These are phyloP conservation scores for Lathyrus oleraceus DNA, from an alignment of 306 rosid species.

Conservation along the genomic window DNA sequence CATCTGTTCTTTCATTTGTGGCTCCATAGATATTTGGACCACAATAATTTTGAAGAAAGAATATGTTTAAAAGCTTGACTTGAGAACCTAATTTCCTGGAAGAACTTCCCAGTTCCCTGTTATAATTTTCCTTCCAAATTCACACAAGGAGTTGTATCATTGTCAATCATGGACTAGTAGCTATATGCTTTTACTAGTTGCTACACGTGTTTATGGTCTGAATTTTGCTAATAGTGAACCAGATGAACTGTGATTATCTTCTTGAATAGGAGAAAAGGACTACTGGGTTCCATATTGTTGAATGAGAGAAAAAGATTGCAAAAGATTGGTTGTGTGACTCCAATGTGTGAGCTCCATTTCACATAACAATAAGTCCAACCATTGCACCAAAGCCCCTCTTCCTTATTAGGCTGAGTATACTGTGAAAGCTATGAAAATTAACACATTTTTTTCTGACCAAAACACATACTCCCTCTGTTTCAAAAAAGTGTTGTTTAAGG, in stretches of 20 bases:
- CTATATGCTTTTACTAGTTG: conserved; percentile 15
- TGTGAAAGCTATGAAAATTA: conserved; percentile 3
- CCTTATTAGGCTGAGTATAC: conserved; percentile 4
- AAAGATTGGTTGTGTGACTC: neutral
- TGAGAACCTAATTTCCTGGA: neutral
- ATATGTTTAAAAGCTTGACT: conserved; percentile 23
- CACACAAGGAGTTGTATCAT: neutral
- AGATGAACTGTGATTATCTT: neutral
- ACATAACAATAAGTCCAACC: neutral
- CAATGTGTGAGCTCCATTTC: neutral
- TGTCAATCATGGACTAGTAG: conserved; percentile 23
- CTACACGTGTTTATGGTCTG: conserved; percentile 10
- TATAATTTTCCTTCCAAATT: conserved; percentile 18
- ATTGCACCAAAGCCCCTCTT: neutral
- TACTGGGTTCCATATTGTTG: neutral
- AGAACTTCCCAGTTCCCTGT: conserved; percentile 4
- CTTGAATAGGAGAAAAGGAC: conserved; percentile 8
- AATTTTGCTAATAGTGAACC: conserved; percentile 1
- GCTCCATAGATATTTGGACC: conserved; percentile 13
- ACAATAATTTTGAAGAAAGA: conserved; percentile 5
- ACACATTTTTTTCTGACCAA: neutral
- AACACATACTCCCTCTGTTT: too few species aligned
- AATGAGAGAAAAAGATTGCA: neutral
- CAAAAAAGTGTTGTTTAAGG: too few species aligned
- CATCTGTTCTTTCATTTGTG: conserved; percentile 26